Evolutionary conservation across 164 flowering plant genomes (phyloP).

Genomic region (Vitis amurensis): DNA sequence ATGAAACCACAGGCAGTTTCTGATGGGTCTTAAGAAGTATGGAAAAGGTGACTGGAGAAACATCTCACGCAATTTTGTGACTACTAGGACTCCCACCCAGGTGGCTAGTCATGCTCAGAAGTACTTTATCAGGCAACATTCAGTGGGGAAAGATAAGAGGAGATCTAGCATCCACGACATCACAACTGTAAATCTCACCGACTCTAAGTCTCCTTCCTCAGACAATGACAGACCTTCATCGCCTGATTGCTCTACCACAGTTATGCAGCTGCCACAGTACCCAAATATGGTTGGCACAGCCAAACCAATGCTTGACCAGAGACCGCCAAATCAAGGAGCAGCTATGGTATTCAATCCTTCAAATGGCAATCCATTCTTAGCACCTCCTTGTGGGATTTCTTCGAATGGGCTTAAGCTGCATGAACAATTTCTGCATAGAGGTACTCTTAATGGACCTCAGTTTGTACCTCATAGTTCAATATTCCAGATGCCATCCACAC

Average conservation of each 20-base stretch:
- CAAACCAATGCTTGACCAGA: constrained; percentile 26
- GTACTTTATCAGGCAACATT: constrained; percentile 62
- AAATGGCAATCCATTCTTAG: constrained; percentile 28
- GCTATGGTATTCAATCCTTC: constrained; percentile 25
- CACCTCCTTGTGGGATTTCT: constrained; percentile 37
- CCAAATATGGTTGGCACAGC: constrained; percentile 17
- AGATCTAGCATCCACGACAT: constrained; percentile 86
- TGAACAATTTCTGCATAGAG: constrained; percentile 35
- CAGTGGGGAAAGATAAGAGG: constrained; percentile 73
- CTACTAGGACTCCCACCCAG: constrained; percentile 72
- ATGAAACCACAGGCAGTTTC: constrained; percentile 53
- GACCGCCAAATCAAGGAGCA: constrained; percentile 26
- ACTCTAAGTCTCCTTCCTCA: constrained; percentile 41
- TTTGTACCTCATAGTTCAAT: constrained; percentile 29
- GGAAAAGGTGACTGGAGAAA: constrained; percentile 92
- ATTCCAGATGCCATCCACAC: constrained; percentile 40
- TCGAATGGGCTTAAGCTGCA: constrained; percentile 36
- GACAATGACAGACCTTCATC: constrained; percentile 30
- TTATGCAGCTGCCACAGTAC: constrained; percentile 26
- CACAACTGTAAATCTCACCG: constrained; percentile 58
- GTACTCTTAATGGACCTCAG: constrained; percentile 36
- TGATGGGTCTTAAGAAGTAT: constrained; percentile 72
- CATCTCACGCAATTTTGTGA: constrained; percentile 71
- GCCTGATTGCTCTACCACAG: constrained; percentile 26
- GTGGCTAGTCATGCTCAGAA: constrained; percentile 92